Base-by-base conservation (phyloP, 331 rosid genomes). In the Telfairia occidentalis region DNA sequence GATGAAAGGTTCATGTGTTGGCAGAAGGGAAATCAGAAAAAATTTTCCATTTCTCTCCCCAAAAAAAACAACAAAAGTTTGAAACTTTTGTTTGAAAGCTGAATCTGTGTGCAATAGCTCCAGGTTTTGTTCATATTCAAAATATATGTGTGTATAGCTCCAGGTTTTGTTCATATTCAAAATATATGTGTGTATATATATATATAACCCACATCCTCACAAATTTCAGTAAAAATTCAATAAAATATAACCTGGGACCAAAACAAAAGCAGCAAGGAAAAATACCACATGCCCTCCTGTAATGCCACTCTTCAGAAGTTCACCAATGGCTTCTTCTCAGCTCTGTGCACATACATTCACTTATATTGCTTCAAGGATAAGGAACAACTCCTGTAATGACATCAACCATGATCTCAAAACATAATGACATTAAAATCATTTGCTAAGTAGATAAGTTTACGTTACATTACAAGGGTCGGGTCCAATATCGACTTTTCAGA, bases 71-170 rank as follows among this genome's bases (percentile, higher is more conserved):
- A 12, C 48, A 23, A 26, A 69, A 11, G 34, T 21, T 66, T n/a
- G 10, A 40, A 26, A 11, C 21, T 43, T 69, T 67, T 69, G 74
- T 69, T 57, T 43, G 15, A 2, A 24, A 42, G 74, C 57, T 69
- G 19, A 69, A 43, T 26, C 74, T 69, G 24, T 69, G 74, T 69
- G 74, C 74, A 26, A 12, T 38, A 13, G 74, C 55, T 69, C 57
- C 35, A 43, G 12, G 74, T 45, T 69, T 69, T 69, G 54, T 0
- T n/a, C 57, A 50, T 26, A 50, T 50, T 50, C 26, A 18, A n/a
- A 12, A 50, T n/a, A 13, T n/a, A n/a, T n/a, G n/a, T n/a, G n/a
- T n/a, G n/a, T n/a, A n/a, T n/a, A n/a, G n/a, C n/a, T n/a, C n/a
- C n/a, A n/a, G n/a, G n/a, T n/a, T n/a, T n/a, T n/a, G n/a, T n/a